Evolutionary conservation across 1,139 yeast species (phyloP).

Genomic region (Taphrina pruni): DNA sequence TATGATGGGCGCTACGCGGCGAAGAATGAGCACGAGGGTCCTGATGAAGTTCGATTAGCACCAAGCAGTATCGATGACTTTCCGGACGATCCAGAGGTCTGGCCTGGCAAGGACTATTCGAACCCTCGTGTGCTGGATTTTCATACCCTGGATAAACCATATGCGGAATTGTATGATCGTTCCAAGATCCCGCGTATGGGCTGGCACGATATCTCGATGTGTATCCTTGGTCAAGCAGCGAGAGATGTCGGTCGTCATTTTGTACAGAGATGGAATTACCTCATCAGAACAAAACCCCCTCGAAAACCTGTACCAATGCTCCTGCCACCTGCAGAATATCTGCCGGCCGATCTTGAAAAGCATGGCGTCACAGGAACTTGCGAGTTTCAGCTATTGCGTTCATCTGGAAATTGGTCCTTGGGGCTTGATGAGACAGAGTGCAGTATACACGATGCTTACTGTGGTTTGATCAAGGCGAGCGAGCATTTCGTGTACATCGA

Average conservation of each 20-base stretch:
- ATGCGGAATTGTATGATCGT: conserved; percentile 91
- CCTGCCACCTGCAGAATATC: conserved; percentile 88
- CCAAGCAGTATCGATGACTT: conserved; percentile 54
- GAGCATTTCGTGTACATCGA: conserved; percentile 94
- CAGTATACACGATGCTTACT: conserved; percentile 90
- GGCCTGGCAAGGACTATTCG: conserved; percentile 97
- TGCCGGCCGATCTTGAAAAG: conserved; percentile 68
- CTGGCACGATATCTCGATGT: conserved; percentile 99
- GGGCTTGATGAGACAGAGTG: conserved; percentile 81
- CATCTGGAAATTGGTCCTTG: conserved; percentile 90
- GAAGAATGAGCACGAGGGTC: conserved; percentile 19
- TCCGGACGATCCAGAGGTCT: conserved; percentile 59
- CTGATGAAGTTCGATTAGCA: conserved; percentile 21
- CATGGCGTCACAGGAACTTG: conserved; percentile 82
- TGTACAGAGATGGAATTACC: conserved; percentile 96
- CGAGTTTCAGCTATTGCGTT: conserved; percentile 85
- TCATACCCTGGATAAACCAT: conserved; percentile 77
- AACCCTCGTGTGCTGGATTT: conserved; percentile 94
- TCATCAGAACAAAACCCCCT: conserved; percentile 89
- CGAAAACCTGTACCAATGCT: conserved; percentile 89
- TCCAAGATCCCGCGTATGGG: conserved; percentile 89
- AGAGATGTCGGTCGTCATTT: conserved; percentile 92
- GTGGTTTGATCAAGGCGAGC: conserved; percentile 86
- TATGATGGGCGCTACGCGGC: conserved; percentile 42
- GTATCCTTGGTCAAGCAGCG: conserved; percentile 93